Conservation (phyloP, 2,329 filamentous ascomycete species). For the Purpureocillium lavendulum region DNA sequence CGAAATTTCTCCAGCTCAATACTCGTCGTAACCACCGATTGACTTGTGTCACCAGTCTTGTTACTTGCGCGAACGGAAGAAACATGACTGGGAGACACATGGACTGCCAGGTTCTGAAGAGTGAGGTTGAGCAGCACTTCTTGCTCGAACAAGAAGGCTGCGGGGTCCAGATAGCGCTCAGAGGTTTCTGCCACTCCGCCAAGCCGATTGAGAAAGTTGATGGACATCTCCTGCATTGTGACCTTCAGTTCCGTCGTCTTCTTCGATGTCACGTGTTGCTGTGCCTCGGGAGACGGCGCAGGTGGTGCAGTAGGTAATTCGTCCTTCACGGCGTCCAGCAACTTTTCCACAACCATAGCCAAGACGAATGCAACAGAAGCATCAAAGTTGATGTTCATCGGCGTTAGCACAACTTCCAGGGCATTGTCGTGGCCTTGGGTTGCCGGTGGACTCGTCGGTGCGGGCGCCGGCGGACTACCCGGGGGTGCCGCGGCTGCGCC, state of each 20-base stretch:
- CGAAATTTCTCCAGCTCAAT: constrained; percentile 48
- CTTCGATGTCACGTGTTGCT: not conserved
- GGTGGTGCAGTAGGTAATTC: constrained; percentile 7
- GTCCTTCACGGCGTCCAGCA: constrained; percentile 36
- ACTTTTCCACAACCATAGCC: constrained; percentile 39
- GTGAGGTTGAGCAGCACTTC: constrained; percentile 45
- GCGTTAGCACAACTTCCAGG: constrained; percentile 44
- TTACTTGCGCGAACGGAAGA: constrained; percentile 6
- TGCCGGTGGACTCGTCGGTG: not conserved
- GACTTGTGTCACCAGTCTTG: constrained; percentile 13
- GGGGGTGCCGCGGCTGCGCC: constrained; percentile 1
- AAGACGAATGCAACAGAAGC: constrained; percentile 47
- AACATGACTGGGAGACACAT: constrained; percentile 13
- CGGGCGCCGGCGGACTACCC: not conserved
- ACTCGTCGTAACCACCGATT: constrained; percentile 19
- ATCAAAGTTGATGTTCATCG: constrained; percentile 45
- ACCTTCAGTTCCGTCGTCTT: constrained; percentile 26
- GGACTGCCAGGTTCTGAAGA: constrained; percentile 33
- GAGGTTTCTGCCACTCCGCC: constrained; percentile 42
- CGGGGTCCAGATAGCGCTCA: constrained; percentile 33
- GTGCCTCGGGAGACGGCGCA: constrained; percentile 7
- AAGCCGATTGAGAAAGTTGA: constrained; percentile 48
- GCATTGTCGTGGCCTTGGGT: constrained; percentile 10
- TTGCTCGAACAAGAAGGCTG: constrained; percentile 30
- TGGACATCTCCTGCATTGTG: constrained; percentile 37